Conservation (phyloP, 116 monocot species). For the Dioscorea cayenensis region DNA sequence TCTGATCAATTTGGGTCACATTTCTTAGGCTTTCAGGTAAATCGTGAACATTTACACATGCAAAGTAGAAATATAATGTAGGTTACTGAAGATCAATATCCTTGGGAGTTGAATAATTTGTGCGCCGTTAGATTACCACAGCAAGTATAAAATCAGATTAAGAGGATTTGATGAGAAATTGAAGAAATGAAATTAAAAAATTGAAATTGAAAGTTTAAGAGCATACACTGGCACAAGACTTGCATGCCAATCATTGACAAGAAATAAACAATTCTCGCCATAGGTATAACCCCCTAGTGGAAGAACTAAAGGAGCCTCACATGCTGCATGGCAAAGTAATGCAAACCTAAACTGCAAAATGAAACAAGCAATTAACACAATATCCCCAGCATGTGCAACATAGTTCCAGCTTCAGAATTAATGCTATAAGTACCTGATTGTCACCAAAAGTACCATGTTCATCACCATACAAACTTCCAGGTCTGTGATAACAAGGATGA, state of each 20-base stretch:
- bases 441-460: slow-evolving; percentile 40
- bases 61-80: too few species aligned
- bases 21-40: too few species aligned
- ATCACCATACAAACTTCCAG: slow-evolving; percentile 59
- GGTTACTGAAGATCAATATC: too few species aligned
- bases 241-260: background rate
- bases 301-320: slow-evolving; percentile 62
- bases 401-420: background rate
- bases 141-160: too few species aligned
- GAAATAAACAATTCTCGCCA: background rate
- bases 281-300: slow-evolving; percentile 23
- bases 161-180: too few species aligned
- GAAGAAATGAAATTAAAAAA: too few species aligned
- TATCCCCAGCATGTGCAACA: background rate
- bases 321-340: slow-evolving; percentile 46
- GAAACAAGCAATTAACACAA: background rate
- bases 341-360: slow-evolving; percentile 53
- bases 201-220: too few species aligned
- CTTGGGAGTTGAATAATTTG: too few species aligned
- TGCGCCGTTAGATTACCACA: too few species aligned
- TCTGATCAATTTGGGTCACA: too few species aligned
- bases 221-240: too few species aligned
- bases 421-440: slow-evolving; percentile 12
- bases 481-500: slow-evolving; percentile 49
- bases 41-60: too few species aligned